These are phyloP conservation scores for Micromonas pusilla DNA, from an alignment of 139 green algal genomes.

Conservation along the genomic window DNA sequence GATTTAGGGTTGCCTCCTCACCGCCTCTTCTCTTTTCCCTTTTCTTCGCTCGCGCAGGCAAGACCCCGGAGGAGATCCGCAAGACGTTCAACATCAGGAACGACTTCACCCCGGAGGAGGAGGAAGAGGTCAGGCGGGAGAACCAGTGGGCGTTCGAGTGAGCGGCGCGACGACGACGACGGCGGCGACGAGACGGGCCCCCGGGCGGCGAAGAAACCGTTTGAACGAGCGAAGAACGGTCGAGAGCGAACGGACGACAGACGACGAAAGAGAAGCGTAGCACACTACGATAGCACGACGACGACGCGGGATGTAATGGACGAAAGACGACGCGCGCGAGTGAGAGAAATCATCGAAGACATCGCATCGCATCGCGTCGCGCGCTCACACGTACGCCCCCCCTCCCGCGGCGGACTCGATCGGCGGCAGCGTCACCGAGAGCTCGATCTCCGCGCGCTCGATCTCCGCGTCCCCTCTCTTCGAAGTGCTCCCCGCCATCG, in stretches of 20 bases:
- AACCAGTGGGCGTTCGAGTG: constrained; percentile 90
- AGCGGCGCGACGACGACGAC: neutral
- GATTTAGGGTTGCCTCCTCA: too few relatives aligned
- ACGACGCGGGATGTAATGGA: too few relatives aligned
- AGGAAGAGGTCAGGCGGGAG: constrained; percentile 88
- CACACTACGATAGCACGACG: neutral
- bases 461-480: too few relatives aligned
- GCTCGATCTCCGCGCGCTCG: neutral
- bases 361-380: too few relatives aligned
- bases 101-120: constrained; percentile 64
- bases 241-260: neutral
- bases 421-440: neutral
- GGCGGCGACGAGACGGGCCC: neutral
- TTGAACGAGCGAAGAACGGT: neutral
- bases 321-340: too few relatives aligned
- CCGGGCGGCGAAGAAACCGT: neutral
- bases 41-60: too few relatives aligned
- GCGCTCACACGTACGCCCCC: neutral
- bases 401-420: neutral
- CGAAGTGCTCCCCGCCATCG: constrained; percentile 3
- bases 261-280: too few relatives aligned
- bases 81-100: constrained; percentile 94
- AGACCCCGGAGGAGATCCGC: constrained; percentile 90
- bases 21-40: too few relatives aligned
- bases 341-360: too few relatives aligned